A percentile compares a stretch with the other conserved stretches of the same genome.
phyloP scores from a whole-genome alignment of 2,329 filamentous ascomycete genomes.

The Talaromyces sp. region DNA sequence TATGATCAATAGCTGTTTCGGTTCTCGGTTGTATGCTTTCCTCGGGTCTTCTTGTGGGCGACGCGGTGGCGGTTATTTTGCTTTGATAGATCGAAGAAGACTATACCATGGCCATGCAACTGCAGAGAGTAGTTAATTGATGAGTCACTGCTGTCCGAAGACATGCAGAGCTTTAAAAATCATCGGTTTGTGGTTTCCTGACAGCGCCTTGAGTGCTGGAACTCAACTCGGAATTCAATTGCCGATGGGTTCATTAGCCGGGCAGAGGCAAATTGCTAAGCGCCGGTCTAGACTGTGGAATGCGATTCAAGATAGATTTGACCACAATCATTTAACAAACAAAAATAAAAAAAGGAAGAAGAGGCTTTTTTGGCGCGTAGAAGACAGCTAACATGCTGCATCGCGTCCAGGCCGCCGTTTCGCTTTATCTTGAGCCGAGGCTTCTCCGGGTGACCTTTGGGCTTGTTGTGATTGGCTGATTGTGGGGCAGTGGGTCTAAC shows the following conservation, averaged over 20 bases:
- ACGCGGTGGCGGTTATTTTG: background rate
- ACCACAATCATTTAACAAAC: background rate
- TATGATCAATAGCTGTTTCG: background rate
- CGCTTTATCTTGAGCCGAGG: conserved; percentile 1
- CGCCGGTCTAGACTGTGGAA: background rate
- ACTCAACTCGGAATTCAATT: background rate
- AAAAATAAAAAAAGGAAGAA: background rate
- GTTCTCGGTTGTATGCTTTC: background rate
- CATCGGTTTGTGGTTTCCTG: background rate
- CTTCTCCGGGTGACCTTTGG: background rate
- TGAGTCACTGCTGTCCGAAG: background rate
- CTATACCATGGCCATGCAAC: too few relatives aligned
- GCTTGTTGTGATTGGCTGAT: background rate
- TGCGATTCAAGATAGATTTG: background rate
- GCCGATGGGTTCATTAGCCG: background rate
- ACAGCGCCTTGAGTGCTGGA: background rate
- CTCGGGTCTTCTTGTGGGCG: background rate
- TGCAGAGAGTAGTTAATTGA: background rate
- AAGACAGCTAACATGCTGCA: background rate
- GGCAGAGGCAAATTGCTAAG: background rate
- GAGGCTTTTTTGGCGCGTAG: background rate
- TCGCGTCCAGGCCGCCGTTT: background rate
- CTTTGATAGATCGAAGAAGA: background rate
- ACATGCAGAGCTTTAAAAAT: background rate
- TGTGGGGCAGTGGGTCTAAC: background rate